Evolutionary conservation across 768 basidiomycete species (phyloP), one percentile per base, ranked within the genome.

Genomic region (Pleurotus pulmonarius): DNA sequence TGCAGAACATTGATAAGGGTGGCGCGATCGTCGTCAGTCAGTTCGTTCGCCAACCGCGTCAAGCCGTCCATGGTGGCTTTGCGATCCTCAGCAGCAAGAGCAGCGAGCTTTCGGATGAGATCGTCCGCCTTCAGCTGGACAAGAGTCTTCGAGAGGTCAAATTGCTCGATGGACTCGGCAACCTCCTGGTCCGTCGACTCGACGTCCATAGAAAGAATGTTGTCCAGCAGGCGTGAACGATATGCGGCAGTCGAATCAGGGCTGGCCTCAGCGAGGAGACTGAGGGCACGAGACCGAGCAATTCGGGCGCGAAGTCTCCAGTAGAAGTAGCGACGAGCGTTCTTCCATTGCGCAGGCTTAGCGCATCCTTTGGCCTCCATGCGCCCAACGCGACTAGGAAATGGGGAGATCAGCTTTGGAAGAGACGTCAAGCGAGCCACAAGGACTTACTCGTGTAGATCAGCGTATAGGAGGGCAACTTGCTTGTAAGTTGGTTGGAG

Each of bases 321-420:
- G 75, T 96, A 96, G 81, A 98, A 95, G 66, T 86, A 81, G 59
- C 94, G 83, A 58, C 93, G 87, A 55, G 94, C 85, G 52, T 90
- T 81, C 71, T 90, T 92, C 95, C 95, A 98, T 46, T 86, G 82
- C 25, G 85, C 78, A 16, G 92, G 79, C 59, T 87, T 88, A 6
- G 95, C 95, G 61, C 95, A 95, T 15, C 92, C 94, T 74, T 98
- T 98, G 24, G 95, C 95, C 73, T 97, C 92, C 94, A 97, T 96
- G 46, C 95, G 92, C 47, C 94, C 94, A 45, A 85, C 82, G 47
- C 95, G 92, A 72, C 94, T 96, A 57, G 55, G 43, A n/a, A 59
- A 40, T 39, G 55, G 16, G 53, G 57, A 44, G 64, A 34, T 60
- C 34, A 53, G 29, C 11, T 34, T 34, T 11, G 37, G 39, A 59